Percentiles rank a stretch among this genome's conserved stretches.
phyloP scores from a whole-genome alignment of 2,329 filamentous ascomycete species.

The Botrytis sinoallii region DNA sequence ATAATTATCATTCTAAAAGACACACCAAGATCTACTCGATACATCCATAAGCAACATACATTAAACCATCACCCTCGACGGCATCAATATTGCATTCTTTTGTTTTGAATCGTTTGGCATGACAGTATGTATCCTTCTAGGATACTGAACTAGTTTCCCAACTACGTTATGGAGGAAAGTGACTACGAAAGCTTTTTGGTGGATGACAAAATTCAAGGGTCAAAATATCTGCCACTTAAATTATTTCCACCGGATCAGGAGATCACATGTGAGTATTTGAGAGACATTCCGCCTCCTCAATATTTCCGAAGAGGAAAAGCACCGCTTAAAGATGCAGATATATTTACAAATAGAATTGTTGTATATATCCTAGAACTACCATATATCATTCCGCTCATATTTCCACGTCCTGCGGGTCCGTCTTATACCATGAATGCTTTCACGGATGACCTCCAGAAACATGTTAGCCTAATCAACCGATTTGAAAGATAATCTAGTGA shows the following conservation, averaged over 20 bases:
- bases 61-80: not conserved
- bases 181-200: not conserved
- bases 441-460: not conserved
- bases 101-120: not conserved
- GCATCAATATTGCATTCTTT: not conserved
- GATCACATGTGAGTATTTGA: not conserved
- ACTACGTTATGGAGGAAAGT: not conserved
- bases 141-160: not conserved
- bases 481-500: not conserved
- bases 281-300: no score
- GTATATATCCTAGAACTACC: not conserved
- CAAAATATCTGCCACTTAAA: no score
- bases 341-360: not conserved
- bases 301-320: no score
- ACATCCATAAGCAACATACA: not conserved
- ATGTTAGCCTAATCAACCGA: accelerated
- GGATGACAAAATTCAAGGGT: no score
- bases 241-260: not conserved
- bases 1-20: not conserved
- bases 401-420: not conserved
- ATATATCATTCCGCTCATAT: not conserved
- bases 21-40: not conserved
- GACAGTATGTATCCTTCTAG: not conserved
- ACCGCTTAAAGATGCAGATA: no score
- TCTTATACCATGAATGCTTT: not conserved